Conservation (phyloP, 1,284 basidiomycete genomes). For the Tremellales sp. region DNA sequence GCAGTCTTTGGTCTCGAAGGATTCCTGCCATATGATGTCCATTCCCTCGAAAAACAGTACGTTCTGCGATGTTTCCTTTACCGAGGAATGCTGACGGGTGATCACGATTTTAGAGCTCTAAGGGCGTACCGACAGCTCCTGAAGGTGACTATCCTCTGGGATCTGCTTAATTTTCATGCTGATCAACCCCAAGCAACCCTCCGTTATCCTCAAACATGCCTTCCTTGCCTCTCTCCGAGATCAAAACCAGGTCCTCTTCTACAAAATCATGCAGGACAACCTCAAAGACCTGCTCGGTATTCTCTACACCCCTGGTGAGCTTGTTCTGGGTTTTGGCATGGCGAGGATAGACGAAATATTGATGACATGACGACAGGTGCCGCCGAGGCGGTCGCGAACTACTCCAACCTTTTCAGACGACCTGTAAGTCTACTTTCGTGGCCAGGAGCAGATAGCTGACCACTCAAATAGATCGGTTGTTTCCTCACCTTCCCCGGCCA, state of each 20-base stretch:
- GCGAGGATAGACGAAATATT: neutral
- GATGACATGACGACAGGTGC: conserved; percentile 20
- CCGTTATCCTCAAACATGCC: conserved; percentile 48
- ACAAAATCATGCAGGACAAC: conserved; percentile 62
- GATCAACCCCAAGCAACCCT: conserved; percentile 35
- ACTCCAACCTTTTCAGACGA: conserved; percentile 74
- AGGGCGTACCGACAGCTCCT: conserved; percentile 64
- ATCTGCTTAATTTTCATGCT: neutral
- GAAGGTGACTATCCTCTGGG: conserved; percentile 27
- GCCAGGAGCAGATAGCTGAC: conserved; percentile 38
- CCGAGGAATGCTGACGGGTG: neutral
- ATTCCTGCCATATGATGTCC: conserved; percentile 68
- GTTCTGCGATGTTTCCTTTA: too few species aligned
- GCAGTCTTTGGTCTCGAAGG: conserved; percentile 67
- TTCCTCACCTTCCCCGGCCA: conserved; percentile 57
- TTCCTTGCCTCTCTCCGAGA: conserved; percentile 54
- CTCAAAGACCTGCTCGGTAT: conserved; percentile 70
- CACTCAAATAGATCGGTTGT: conserved; percentile 26
- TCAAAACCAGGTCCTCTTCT: conserved; percentile 68
- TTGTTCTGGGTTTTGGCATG: neutral
- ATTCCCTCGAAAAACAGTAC: conserved; percentile 72
- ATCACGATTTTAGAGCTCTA: conserved; percentile 29
- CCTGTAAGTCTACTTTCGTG: conserved; percentile 55
- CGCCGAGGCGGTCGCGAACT: conserved; percentile 59
- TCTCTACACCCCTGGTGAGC: conserved; percentile 57